Evolutionary conservation across 768 basidiomycete genomes (phyloP).

Genomic region (Ephemerocybe angulata): DNA sequence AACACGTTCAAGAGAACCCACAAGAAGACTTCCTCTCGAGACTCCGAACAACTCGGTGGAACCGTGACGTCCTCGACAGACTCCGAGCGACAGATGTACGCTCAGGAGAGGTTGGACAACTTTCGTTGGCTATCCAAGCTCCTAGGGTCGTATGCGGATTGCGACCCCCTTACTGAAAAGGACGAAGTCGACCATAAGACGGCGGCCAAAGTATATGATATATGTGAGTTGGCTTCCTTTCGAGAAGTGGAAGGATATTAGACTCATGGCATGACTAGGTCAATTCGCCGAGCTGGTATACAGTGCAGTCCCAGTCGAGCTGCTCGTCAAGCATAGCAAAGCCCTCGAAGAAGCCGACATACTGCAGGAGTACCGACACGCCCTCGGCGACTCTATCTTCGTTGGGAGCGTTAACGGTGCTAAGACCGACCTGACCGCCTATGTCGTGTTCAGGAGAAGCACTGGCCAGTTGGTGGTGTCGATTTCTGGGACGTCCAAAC

Average conservation of each 20-base stretch:
- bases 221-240: neutral
- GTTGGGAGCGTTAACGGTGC: conserved; percentile 33
- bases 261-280: conserved; percentile 42
- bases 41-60: neutral
- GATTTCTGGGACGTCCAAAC: conserved; percentile 45
- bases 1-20: neutral
- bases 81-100: conserved; percentile 46
- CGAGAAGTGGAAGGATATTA: conserved; percentile 20
- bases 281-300: conserved; percentile 55
- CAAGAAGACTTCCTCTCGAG: neutral
- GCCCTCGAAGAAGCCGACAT: conserved; percentile 37
- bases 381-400: neutral
- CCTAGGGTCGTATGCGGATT: conserved; percentile 41
- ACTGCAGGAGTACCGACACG: conserved; percentile 15
- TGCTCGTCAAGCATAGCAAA: conserved; percentile 39
- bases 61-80: conserved; percentile 20
- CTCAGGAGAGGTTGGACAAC: conserved; percentile 49
- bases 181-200: conserved; percentile 39
- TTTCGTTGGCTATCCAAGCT: conserved; percentile 52
- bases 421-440: conserved; percentile 42
- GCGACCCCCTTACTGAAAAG: conserved; percentile 33
- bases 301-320: conserved; percentile 37
- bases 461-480: conserved; percentile 44
- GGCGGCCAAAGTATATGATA: neutral
- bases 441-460: conserved; percentile 29